phyloP scores from a whole-genome alignment of 176 grass and related monocot genomes.

The Eragrostis curvula region DNA sequence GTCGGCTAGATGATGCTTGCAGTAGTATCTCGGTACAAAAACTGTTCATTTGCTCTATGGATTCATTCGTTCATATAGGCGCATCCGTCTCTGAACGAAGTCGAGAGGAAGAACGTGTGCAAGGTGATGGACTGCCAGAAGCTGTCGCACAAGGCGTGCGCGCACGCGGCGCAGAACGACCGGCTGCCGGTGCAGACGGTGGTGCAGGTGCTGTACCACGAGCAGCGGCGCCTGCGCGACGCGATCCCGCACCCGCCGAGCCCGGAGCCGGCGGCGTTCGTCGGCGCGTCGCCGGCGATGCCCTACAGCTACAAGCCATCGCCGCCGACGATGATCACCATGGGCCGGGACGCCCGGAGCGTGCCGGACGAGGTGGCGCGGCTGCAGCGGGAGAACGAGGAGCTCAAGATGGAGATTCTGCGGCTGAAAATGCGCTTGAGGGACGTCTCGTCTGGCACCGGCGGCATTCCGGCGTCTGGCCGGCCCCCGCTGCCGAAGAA shows the following conservation, averaged over 20 bases:
- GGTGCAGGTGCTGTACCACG: constrained; percentile 84
- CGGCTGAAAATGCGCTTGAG: constrained; percentile 66
- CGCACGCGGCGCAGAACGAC: constrained; percentile 93
- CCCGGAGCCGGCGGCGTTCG: constrained; percentile 33
- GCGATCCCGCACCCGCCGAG: constrained; percentile 24
- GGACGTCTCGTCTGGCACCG: constrained; percentile 30
- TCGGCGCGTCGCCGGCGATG: constrained; percentile 53
- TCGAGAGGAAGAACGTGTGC: constrained; percentile 85
- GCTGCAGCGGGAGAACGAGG: constrained; percentile 90
- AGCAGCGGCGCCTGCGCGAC: constrained; percentile 79
- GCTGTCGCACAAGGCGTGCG: constrained; percentile 88
- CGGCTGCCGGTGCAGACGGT: constrained; percentile 83
- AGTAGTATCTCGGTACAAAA: too few relatives aligned
- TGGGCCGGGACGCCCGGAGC: constrained; percentile 30
- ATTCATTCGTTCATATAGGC: constrained; percentile 65
- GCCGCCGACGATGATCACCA: constrained; percentile 39
- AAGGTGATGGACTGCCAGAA: constrained; percentile 77
- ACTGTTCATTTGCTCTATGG: too few relatives aligned
- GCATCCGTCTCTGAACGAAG: constrained; percentile 63
- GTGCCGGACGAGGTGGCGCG: constrained; percentile 61
- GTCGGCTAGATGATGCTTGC: neutral
- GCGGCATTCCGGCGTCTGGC: constrained; percentile 20
- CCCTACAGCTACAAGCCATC: constrained; percentile 47
- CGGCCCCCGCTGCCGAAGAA: constrained; percentile 69
- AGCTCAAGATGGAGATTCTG: constrained; percentile 73